These are phyloP conservation scores for Paramecium bursaria DNA, from an alignment of 73 alveolate genomes.

Conservation along the genomic window DNA sequence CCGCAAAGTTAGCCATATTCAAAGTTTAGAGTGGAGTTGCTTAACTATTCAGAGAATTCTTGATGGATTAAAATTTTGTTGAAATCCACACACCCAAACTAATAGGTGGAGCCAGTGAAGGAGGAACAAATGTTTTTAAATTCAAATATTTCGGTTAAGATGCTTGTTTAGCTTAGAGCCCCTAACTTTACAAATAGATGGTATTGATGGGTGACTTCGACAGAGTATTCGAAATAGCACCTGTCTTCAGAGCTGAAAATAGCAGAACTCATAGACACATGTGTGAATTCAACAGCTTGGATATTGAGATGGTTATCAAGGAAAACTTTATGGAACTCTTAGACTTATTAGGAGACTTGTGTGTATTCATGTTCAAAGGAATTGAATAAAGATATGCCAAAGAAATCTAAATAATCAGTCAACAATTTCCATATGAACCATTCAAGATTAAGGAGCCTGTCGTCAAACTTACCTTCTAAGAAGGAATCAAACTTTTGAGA, in stretches of 20 bases:
- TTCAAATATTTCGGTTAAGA: conserved; percentile 93
- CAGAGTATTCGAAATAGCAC: conserved; percentile 99
- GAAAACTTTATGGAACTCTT: conserved; percentile 97
- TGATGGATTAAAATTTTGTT: conserved; percentile 85
- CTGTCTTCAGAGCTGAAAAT: conserved; percentile 99
- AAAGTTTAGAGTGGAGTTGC: conserved; percentile 95
- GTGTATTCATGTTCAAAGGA: conserved; percentile 88
- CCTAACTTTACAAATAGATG: conserved; percentile 99
- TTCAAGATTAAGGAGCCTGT: conserved; percentile 87
- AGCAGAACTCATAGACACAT: conserved; percentile 97
- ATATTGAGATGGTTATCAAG: conserved; percentile 98
- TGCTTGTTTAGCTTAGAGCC: conserved; percentile 99
- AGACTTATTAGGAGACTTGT: conserved; percentile 90
- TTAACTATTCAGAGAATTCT: conserved; percentile 93
- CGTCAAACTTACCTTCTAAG: conserved; percentile 89
- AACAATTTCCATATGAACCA: conserved; percentile 95
- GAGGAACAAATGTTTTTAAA: conserved; percentile 98
- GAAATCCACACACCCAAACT: conserved; percentile 99
- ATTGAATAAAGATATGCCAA: conserved; percentile 84
- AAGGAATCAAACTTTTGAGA: conserved; percentile 88
- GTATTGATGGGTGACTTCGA: conserved; percentile 96
- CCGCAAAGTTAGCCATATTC: conserved; percentile 96
- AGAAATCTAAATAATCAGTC: conserved; percentile 86
- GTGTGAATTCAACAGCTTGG: conserved; percentile 99
- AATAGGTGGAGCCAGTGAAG: conserved; percentile 99